These are phyloP conservation scores for Linnemannia zychae DNA, from an alignment of 192 early-diverging fungal species.

Conservation along the genomic window DNA sequence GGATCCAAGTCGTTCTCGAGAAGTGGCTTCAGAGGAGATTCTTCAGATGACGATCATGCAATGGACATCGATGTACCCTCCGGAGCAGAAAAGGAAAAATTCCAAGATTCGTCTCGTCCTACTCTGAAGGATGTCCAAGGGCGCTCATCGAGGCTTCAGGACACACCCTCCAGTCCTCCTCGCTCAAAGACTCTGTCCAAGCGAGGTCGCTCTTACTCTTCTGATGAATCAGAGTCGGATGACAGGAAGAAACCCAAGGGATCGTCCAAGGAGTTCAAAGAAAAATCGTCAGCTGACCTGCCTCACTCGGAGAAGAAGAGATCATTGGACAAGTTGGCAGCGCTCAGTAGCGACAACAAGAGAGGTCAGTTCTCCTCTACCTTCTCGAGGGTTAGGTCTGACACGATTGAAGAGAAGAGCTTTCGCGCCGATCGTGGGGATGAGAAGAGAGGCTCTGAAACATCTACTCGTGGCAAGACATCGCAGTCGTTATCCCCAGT, in stretches of 20 bases:
- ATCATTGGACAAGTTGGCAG: constrained; percentile 7
- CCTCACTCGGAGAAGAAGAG: constrained; percentile 21
- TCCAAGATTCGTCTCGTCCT: not conserved
- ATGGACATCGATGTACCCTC: constrained; percentile 13
- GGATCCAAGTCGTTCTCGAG: constrained; percentile 5
- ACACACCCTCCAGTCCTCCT: constrained; percentile 4
- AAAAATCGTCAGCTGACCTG: constrained; percentile 9
- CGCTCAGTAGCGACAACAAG: not conserved
- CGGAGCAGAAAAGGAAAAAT: constrained; percentile 13
- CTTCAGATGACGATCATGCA: constrained; percentile 22
- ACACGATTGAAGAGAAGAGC: constrained; percentile 10
- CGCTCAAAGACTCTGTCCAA: constrained; percentile 11
- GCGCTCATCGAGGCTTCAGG: constrained; percentile 1
- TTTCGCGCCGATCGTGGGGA: constrained; percentile 15
- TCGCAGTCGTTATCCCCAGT: constrained; percentile 38
- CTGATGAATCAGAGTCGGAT: constrained; percentile 37
- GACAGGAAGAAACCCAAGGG: constrained; percentile 17
- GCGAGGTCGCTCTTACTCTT: constrained; percentile 30
- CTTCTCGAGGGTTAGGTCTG: constrained; percentile 5
- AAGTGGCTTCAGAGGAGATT: constrained; percentile 18
- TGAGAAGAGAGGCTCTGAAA: not conserved
- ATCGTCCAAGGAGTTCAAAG: constrained; percentile 15
- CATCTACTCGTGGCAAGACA: constrained; percentile 13
- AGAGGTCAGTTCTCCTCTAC: not conserved
- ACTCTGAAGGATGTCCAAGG: not conserved